These are phyloP conservation scores for Metschnikowia borealis DNA, from an alignment of 805 yeast species.

Conservation along the genomic window DNA sequence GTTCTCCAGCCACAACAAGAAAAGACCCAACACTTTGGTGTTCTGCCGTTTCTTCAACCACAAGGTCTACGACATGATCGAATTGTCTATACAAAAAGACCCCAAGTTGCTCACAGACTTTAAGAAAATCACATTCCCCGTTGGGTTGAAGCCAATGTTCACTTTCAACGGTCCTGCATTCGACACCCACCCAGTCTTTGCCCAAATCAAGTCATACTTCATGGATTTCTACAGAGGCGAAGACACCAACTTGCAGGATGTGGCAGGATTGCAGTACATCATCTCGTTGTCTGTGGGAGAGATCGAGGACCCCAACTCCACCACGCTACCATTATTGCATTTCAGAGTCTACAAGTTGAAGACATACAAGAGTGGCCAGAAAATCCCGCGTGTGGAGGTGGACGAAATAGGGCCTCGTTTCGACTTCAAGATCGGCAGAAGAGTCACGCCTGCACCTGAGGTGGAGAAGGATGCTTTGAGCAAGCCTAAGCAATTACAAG, in stretches of 20 bases:
- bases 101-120: constrained; percentile 73
- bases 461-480: constrained; percentile 84
- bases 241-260: constrained; percentile 77
- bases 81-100: constrained; percentile 67
- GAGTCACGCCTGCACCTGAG: constrained; percentile 77
- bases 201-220: constrained; percentile 82
- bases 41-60: constrained; percentile 87
- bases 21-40: constrained; percentile 87
- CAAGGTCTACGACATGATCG: constrained; percentile 91
- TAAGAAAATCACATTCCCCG: constrained; percentile 70
- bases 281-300: constrained; percentile 75
- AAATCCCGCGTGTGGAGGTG: constrained; percentile 88
- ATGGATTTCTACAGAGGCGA: constrained; percentile 89
- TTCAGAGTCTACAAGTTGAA: constrained; percentile 89
- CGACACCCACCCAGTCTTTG: constrained; percentile 81
- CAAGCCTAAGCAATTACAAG: constrained; percentile 76
- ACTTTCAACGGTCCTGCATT: constrained; percentile 89
- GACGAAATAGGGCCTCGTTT: constrained; percentile 95
- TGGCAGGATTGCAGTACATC: constrained; percentile 90
- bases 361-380: constrained; percentile 78
- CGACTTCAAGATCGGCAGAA: constrained; percentile 88
- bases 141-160: constrained; percentile 94
- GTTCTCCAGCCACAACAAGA: constrained; percentile 74
- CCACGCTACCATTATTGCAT: constrained; percentile 71
- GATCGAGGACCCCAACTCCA: constrained; percentile 70